Evolutionary conservation across 345 rosid genomes (phyloP).

Genomic region (Lepidium aucheri): DNA sequence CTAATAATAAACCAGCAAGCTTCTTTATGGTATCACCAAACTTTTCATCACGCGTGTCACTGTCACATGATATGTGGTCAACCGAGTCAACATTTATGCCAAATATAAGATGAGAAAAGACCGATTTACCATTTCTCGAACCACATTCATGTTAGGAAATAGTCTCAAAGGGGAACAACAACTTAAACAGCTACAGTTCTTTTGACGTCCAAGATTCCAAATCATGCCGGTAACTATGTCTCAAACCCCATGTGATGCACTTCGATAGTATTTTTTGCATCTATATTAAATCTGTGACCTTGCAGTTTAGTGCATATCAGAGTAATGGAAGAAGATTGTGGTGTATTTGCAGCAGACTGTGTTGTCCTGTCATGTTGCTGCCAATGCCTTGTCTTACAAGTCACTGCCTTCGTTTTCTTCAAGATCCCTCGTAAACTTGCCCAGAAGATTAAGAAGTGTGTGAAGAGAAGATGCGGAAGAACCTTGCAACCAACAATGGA

Average conservation of each 20-base stretch:
- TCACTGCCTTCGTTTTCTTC: conserved; percentile 40
- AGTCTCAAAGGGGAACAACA: conserved; percentile 27
- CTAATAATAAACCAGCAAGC: conserved; percentile 14
- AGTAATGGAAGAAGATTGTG: conserved; percentile 46
- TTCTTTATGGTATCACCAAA: conserved; percentile 19
- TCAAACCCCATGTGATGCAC: conserved; percentile 19
- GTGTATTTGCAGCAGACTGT: conserved; percentile 67
- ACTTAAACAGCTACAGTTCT: conserved; percentile 25
- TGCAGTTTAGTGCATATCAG: conserved; percentile 12
- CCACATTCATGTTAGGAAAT: conserved; percentile 26
- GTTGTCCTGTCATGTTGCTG: conserved; percentile 69
- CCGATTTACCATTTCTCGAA: conserved; percentile 2
- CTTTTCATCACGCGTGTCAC: conserved; percentile 11
- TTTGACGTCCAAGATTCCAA: conserved; percentile 37
- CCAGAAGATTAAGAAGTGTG: conserved; percentile 37
- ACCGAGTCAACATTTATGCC: not conserved
- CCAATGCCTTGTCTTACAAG: conserved; percentile 66
- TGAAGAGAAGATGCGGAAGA: conserved; percentile 27
- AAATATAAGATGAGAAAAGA: not conserved
- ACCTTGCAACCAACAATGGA: conserved; percentile 8
- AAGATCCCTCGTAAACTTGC: conserved; percentile 46
- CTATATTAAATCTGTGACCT: not conserved
- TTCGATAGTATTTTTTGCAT: not conserved
- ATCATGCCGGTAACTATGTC: conserved; percentile 19
- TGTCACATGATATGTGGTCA: conserved; percentile 14